Conservation (phyloP, 495 filamentous ascomycete genomes). For the Podospora appendiculata region DNA sequence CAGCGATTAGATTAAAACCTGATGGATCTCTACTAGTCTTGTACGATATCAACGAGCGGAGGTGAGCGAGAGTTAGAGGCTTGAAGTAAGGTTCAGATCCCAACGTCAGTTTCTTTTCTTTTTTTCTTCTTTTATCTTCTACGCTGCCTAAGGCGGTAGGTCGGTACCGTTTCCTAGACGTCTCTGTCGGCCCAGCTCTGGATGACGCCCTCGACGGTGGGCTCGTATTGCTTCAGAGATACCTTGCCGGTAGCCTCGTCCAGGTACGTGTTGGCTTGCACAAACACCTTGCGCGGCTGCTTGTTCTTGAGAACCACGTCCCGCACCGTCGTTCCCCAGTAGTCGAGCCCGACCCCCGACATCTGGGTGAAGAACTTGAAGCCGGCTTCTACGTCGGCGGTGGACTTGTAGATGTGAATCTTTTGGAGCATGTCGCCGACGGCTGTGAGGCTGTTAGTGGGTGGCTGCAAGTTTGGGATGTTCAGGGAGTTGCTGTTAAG, state of each 20-base stretch:
- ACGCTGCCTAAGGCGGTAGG: no score
- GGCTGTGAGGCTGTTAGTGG: conserved; percentile 35
- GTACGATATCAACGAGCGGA: no score
- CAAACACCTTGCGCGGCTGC: conserved; percentile 90
- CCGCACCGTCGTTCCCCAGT: conserved; percentile 70
- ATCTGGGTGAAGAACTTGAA: conserved; percentile 73
- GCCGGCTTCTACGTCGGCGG: conserved; percentile 71
- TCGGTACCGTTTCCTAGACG: conserved; percentile 25
- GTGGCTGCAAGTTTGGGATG: no score
- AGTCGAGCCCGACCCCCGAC: conserved; percentile 69
- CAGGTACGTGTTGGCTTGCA: conserved; percentile 82
- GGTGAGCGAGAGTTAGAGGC: no score
- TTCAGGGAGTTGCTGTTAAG: no score
- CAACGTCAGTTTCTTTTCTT: no score
- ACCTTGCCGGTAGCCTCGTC: conserved; percentile 63
- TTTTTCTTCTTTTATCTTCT: no score
- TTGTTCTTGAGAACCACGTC: conserved; percentile 77
- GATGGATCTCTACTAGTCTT: no score
- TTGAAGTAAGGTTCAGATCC: no score
- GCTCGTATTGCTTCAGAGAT: conserved; percentile 80
- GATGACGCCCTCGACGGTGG: conserved; percentile 77
- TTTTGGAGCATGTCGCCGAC: conserved; percentile 88
- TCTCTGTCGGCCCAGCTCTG: conserved; percentile 82
- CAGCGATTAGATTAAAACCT: no score
- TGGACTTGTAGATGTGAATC: conserved; percentile 86